phyloP scores from a whole-genome alignment of 2,329 filamentous ascomycete species.

The Graphiopsis chlorocephala region DNA sequence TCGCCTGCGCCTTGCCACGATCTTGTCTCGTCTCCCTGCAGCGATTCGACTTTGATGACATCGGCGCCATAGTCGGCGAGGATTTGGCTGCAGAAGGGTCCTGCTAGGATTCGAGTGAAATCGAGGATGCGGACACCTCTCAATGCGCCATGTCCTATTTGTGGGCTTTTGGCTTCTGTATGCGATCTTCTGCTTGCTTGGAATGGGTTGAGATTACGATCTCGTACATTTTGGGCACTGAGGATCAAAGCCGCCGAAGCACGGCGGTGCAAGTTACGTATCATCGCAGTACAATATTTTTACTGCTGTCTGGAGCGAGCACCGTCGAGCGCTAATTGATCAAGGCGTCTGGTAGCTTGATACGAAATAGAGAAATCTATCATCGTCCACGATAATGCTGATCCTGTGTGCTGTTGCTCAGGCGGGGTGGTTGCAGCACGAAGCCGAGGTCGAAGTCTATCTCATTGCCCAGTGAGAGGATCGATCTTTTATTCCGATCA shows the following conservation, averaged over 20 bases:
- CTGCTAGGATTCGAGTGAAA: conserved; percentile 29
- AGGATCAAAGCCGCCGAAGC: neutral
- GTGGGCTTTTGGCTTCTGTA: neutral
- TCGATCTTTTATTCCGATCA: neutral
- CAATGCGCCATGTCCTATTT: conserved; percentile 17
- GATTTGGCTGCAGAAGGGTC: conserved; percentile 23
- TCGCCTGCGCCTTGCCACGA: conserved; percentile 34
- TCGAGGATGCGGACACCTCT: conserved; percentile 25
- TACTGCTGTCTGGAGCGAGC: neutral
- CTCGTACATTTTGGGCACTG: too few species aligned
- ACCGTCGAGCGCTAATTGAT: neutral
- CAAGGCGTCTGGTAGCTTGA: neutral
- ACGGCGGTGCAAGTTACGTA: neutral
- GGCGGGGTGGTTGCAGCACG: neutral
- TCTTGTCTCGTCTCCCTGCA: conserved; percentile 29
- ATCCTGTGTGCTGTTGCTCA: neutral
- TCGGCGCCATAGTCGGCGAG: conserved; percentile 34
- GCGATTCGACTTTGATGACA: conserved; percentile 33
- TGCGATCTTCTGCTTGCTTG: neutral
- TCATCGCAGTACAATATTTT: neutral
- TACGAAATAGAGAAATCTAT: neutral
- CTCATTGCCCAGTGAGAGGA: neutral
- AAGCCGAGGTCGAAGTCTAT: conserved; percentile 8
- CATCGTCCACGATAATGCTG: neutral
- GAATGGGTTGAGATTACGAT: neutral